Base-by-base conservation (phyloP, 352 stramenopile genomes). In the Phytopythium kandeliae region DNA sequence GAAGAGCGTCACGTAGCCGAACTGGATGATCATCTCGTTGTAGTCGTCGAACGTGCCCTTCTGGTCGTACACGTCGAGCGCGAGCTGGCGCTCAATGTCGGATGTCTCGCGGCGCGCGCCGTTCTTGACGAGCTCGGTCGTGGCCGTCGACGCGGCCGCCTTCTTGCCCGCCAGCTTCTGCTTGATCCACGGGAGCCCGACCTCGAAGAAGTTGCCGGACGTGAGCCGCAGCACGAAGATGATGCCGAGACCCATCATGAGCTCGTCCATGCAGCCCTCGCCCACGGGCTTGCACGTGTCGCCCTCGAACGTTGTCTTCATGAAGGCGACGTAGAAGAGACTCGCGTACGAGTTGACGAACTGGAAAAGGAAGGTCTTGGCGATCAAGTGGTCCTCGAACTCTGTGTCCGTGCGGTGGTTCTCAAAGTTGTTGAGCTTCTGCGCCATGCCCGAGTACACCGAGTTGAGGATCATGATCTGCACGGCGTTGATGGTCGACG, bases 391-490 rank as follows among this genome's bases (percentile, higher is more conserved):
- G 54, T 98, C 95, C 61, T 98, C 82, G 69, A 96, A 98, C 60
- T 98, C 87, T 2, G 93, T 97, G 60, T 99, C 94, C 0, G 96
- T 99, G 52, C 93, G 81, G 60, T 99, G 96, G 71, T 98, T 99
- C 60, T 99, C 96, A 19, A 64, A 88, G 22, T 75, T 68, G 56
- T 91, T 91, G 34, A 91, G 63, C n/a, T 69, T 71, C 25, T 68
- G 55, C 6, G 80, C 75, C 24, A 91, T 62, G 4, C 65, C 68
- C 17, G 65, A 79, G 58, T 91, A 91, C 26, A 91, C 60, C 34
- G 67, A 78, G 68, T 87, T 91, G 60, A 91, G 71, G 3, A 91
- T 58, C 73, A 86, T 88, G 58, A 91, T 91, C 57, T 91, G 80
- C 7, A 91, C 64, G 25, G 76, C 80, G 54, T 90, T 90, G 37